Conservation (phyloP, 306 rosid species). For the Lathyrus sativus region DNA sequence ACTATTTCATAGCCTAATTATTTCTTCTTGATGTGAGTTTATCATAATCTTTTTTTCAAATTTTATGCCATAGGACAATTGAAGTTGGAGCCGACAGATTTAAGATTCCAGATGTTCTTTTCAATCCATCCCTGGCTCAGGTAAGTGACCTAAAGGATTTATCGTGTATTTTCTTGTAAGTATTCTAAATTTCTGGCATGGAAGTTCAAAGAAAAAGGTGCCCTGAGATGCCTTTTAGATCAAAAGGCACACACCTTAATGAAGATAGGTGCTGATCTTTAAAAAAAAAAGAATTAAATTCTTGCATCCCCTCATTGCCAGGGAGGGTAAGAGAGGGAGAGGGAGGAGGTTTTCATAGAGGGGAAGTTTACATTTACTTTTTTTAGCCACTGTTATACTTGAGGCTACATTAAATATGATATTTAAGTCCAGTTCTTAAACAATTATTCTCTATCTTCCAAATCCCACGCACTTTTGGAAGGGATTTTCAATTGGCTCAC, state of each 20-base stretch:
- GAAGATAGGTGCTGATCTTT: not conserved
- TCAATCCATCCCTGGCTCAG: slow-evolving; percentile 85
- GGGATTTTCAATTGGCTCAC: too few species aligned
- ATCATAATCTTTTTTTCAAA: slow-evolving; percentile 5
- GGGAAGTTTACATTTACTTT: too few species aligned
- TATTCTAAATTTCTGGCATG: slow-evolving; percentile 8
- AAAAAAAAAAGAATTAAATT: not conserved
- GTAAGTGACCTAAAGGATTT: slow-evolving; percentile 44
- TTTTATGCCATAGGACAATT: slow-evolving; percentile 64
- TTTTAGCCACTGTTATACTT: too few species aligned
- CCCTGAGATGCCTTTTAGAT: not conserved
- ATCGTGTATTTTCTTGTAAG: slow-evolving; percentile 4
- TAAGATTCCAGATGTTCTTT: slow-evolving; percentile 94
- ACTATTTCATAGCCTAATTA: slow-evolving; percentile 7
- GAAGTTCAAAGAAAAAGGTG: not conserved
- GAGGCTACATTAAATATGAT: too few species aligned
- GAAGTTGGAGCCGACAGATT: slow-evolving; percentile 98
- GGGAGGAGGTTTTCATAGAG: too few species aligned
- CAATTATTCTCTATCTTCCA: too few species aligned
- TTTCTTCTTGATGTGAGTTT: slow-evolving; percentile 17
- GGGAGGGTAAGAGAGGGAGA: too few species aligned
- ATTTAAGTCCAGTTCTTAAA: too few species aligned
- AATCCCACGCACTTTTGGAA: too few species aligned
- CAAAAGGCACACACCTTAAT: not conserved
- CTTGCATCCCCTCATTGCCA: too few species aligned